Evolutionary conservation across 108 stramenopile species (phyloP).

Genomic region (Mediolabrus comicus): DNA sequence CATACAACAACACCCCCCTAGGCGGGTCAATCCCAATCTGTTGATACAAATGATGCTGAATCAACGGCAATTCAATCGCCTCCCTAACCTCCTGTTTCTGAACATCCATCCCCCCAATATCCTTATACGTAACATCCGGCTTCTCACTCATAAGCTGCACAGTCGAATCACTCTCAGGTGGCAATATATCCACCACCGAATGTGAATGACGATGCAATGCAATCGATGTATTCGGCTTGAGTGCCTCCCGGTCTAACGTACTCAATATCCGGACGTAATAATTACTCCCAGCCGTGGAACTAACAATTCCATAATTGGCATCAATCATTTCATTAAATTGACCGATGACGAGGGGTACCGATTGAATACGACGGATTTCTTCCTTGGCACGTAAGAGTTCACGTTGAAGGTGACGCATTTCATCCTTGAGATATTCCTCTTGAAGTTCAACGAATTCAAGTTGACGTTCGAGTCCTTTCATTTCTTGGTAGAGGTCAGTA

Average conservation of each 20-base stretch:
- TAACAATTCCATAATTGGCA: conserved; percentile 97
- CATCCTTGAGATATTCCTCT: conserved; percentile 99
- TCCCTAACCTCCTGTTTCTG: conserved; percentile 99
- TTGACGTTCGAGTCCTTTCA: conserved; percentile 86
- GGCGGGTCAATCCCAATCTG: conserved; percentile 99
- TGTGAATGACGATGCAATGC: conserved; percentile 98
- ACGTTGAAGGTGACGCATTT: conserved; percentile 98
- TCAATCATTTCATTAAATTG: conserved; percentile 99
- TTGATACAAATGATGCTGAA: conserved; percentile 96
- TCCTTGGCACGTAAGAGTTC: conserved; percentile 97
- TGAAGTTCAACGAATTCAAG: conserved; percentile 96
- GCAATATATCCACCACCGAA: conserved; percentile 97
- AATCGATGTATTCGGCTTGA: conserved; percentile 98
- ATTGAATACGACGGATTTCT: conserved; percentile 97
- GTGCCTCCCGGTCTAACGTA: conserved; percentile 95
- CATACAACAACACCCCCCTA: conserved; percentile 97
- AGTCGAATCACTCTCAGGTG: conserved; percentile 97
- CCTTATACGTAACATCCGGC: conserved; percentile 97
- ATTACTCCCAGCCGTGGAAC: conserved; percentile 93
- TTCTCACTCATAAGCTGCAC: conserved; percentile 99
- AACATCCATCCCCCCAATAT: conserved; percentile 99
- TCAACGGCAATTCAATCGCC: conserved; percentile 97
- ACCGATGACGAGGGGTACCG: conserved; percentile 97
- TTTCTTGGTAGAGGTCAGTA: conserved; percentile 80
- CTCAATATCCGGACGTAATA: conserved; percentile 97